These are phyloP conservation scores for Achaetomium macrosporum DNA, from an alignment of 2,329 filamentous ascomycete species.

Conservation along the genomic window DNA sequence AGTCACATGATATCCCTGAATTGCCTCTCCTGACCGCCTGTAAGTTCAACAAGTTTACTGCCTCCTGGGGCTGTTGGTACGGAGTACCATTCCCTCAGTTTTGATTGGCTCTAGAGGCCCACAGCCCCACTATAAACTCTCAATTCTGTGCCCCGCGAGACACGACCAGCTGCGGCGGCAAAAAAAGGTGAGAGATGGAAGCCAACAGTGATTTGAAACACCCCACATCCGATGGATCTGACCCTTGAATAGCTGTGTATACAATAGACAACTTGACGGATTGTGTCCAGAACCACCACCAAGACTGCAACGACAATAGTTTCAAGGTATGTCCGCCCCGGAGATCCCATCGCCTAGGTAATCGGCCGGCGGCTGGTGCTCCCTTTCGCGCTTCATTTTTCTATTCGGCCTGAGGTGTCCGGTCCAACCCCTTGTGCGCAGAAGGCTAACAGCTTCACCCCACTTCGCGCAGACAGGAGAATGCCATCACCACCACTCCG, in stretches of 20 bases:
- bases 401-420: background rate
- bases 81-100: no score
- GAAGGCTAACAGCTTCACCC: slow-evolving; percentile 18
- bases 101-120: no score
- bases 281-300: background rate
- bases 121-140: no score
- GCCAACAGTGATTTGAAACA: slow-evolving; percentile 8
- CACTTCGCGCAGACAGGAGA: slow-evolving; percentile 15
- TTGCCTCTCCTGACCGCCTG: no score
- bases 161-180: background rate
- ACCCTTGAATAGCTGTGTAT: no score
- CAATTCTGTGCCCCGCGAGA: background rate
- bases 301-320: background rate
- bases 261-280: background rate
- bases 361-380: slow-evolving; percentile 1
- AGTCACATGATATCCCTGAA: no score
- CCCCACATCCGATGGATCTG: background rate
- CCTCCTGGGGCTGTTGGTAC: no score
- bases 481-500: slow-evolving; percentile 13
- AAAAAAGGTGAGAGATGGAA: background rate
- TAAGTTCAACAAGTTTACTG: no score
- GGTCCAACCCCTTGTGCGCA: slow-evolving; percentile 3
- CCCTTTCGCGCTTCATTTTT: slow-evolving; percentile 7
- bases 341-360: background rate
- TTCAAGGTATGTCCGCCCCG: slow-evolving; percentile 8